phyloP scores from a whole-genome alignment of 2,329 filamentous ascomycete species.

The Simplicillium aogashimaense region DNA sequence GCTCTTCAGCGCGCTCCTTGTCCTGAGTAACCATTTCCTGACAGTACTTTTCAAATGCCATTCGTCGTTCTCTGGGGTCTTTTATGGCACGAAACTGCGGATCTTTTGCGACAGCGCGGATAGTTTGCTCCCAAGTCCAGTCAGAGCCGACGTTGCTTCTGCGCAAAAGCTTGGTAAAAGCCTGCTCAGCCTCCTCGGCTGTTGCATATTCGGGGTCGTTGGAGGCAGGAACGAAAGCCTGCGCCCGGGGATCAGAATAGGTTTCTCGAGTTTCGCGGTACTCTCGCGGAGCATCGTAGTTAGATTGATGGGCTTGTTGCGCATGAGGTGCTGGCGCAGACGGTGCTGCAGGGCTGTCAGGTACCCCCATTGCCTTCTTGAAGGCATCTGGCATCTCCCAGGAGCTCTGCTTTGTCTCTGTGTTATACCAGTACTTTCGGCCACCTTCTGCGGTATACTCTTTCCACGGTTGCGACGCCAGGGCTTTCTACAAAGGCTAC shows the following conservation, averaged over 20 bases:
- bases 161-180: conserved; percentile 83
- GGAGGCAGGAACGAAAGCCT: conserved; percentile 50
- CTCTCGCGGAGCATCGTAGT: conserved; percentile 29
- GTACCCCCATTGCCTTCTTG: conserved; percentile 57
- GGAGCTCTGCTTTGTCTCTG: conserved; percentile 80
- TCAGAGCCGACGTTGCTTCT: conserved; percentile 80
- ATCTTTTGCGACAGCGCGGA: conserved; percentile 79
- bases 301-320: conserved; percentile 32
- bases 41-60: conserved; percentile 91
- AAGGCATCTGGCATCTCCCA: conserved; percentile 90
- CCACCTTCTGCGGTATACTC: conserved; percentile 83
- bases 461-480: conserved; percentile 81
- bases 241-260: conserved; percentile 37
- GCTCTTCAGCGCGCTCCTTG: conserved; percentile 88
- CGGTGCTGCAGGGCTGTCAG: conserved; percentile 32
- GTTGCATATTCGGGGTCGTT: conserved; percentile 71
- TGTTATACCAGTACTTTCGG: conserved; percentile 92
- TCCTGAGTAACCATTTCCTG: conserved; percentile 84
- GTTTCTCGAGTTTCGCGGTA: conserved; percentile 14
- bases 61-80: conserved; percentile 81
- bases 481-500: conserved; percentile 50
- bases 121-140: conserved; percentile 85
- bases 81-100: conserved; percentile 88
- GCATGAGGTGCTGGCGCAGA: conserved; percentile 22
- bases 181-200: conserved; percentile 81